phyloP scores from a whole-genome alignment of 257 asterid genomes.

The Cordia subcordata region DNA sequence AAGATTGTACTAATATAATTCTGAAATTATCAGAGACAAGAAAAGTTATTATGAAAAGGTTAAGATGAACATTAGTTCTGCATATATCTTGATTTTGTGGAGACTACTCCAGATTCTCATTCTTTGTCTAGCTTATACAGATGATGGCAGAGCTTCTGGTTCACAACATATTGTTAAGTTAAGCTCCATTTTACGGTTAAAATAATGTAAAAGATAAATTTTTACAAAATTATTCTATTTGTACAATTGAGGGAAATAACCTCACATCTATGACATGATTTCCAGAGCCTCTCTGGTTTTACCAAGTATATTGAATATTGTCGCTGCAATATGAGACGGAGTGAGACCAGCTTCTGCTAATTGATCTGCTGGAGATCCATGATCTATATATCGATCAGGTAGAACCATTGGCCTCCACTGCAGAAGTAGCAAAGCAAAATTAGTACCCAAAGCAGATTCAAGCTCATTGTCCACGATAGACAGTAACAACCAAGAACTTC shows the following conservation, averaged over 20 bases:
- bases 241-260: constrained; percentile 11
- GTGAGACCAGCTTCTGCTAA: constrained; percentile 67
- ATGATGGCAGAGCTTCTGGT: too few species aligned
- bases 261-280: constrained; percentile 57
- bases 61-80: too few species aligned
- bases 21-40: too few species aligned
- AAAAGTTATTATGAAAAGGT: too few species aligned
- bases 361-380: constrained; percentile 82
- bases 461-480: too few species aligned
- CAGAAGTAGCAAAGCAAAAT: constrained; percentile 15
- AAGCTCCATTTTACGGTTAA: constrained; percentile 10
- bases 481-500: too few species aligned
- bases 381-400: constrained; percentile 90
- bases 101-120: too few species aligned
- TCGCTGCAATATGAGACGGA: constrained; percentile 82
- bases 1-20: too few species aligned
- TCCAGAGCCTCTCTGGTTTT: constrained; percentile 81
- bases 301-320: constrained; percentile 78
- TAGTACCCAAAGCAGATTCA: background rate
- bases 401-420: constrained; percentile 99
- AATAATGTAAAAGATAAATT: background rate
- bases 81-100: too few species aligned
- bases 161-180: background rate
- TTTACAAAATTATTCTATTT: constrained; percentile 8
- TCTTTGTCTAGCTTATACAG: too few species aligned